phyloP scores from a whole-genome alignment of 371 early-diverging fungal genomes.

The Syncephalastrum monosporum region DNA sequence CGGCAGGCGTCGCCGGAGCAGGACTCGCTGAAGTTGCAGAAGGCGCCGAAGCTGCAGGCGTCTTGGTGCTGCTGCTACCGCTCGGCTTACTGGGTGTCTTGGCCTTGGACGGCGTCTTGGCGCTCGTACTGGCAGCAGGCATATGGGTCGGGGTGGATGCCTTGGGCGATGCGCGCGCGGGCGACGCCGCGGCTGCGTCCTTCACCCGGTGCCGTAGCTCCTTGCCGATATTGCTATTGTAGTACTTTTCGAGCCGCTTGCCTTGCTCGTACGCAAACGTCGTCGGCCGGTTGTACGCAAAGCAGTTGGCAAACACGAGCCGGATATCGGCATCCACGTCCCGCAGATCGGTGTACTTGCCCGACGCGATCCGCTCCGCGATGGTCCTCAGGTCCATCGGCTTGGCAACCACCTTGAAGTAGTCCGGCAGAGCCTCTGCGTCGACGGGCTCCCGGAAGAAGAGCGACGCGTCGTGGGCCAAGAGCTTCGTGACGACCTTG shows the following conservation, averaged over 20 bases:
- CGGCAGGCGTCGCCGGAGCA: background rate
- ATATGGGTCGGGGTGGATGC: background rate
- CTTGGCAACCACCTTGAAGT: conserved; percentile 77
- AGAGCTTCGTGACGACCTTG: conserved; percentile 39
- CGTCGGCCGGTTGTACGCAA: conserved; percentile 81
- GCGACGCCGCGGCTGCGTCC: background rate
- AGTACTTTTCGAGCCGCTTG: conserved; percentile 59
- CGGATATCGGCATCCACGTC: conserved; percentile 61
- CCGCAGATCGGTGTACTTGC: conserved; percentile 45
- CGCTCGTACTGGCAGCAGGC: too few species aligned
- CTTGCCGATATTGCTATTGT: conserved; percentile 52
- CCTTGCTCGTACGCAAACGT: conserved; percentile 82
- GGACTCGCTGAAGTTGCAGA: too few species aligned
- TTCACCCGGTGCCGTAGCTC: conserved; percentile 34
- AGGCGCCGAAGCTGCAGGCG: too few species aligned
- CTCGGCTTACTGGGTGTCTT: too few species aligned
- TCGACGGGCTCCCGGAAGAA: conserved; percentile 90
- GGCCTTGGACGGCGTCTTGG: too few species aligned
- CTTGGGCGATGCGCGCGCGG: background rate
- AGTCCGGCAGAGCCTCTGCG: conserved; percentile 84
- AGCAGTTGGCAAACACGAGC: conserved; percentile 85
- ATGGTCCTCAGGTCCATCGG: conserved; percentile 98
- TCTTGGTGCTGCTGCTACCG: too few species aligned
- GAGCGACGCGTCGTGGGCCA: conserved; percentile 33
- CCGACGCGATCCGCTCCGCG: conserved; percentile 69